Evolutionary conservation across 495 filamentous ascomycete species (phyloP).

Genomic region (Parachaetomium inaequale): DNA sequence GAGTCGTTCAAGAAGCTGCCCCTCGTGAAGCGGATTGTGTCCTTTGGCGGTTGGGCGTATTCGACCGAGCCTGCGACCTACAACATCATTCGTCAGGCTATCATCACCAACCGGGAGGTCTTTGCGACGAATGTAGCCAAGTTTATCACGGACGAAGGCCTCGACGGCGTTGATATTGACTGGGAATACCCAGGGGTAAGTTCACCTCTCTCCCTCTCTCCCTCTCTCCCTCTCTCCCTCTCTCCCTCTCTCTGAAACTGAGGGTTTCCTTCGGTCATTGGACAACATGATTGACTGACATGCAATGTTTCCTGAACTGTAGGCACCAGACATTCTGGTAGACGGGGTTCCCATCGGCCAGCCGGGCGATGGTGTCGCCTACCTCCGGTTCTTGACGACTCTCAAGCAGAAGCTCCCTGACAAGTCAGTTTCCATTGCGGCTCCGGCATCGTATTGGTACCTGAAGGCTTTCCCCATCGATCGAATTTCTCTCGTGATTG

Average conservation of each 20-base stretch:
- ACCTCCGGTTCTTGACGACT: neutral
- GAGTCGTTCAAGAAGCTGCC: constrained; percentile 24
- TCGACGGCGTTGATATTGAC: constrained; percentile 39
- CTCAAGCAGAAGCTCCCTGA: neutral
- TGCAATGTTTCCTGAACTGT: too few relatives aligned
- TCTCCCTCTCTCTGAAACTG: too few relatives aligned
- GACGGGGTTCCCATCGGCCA: neutral
- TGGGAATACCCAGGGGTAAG: too few relatives aligned
- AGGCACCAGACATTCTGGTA: too few relatives aligned
- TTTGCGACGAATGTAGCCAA: constrained; percentile 30
- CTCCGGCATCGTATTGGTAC: constrained; percentile 23
- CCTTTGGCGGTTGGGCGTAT: constrained; percentile 39
- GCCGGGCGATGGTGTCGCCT: neutral
- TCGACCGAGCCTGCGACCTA: constrained; percentile 31
- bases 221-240: too few relatives aligned
- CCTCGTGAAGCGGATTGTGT: constrained; percentile 31
- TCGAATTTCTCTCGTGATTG: constrained; percentile 21
- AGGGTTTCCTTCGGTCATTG: too few relatives aligned
- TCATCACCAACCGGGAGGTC: constrained; percentile 26
- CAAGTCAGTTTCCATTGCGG: constrained; percentile 18
- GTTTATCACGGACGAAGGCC: constrained; percentile 29
- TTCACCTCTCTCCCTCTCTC: neutral
- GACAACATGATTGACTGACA: too few relatives aligned
- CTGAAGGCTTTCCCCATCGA: constrained; percentile 22
- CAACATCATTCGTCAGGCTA: constrained; percentile 28